These are phyloP conservation scores for Novymonas esmeraldas DNA, from an alignment of 208 protist genomes.

Conservation along the genomic window DNA sequence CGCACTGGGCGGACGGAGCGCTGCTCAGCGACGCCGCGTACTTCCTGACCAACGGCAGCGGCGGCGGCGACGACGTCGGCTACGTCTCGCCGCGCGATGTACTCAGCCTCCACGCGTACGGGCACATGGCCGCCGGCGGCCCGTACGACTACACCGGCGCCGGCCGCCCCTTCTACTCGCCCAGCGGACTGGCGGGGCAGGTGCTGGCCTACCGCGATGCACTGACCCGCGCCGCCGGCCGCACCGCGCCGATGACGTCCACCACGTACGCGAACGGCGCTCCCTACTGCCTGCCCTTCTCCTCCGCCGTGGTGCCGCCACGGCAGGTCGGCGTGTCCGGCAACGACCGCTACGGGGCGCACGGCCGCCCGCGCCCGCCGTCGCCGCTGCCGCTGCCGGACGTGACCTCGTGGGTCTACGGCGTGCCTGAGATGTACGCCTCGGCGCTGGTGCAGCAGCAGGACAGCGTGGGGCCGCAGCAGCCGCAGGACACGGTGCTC, in stretches of 20 bases:
- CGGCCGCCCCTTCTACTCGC: not conserved
- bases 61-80: not conserved
- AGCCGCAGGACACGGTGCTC: conserved; percentile 34
- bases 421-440: conserved; percentile 35
- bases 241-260: conserved; percentile 15
- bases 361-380: conserved; percentile 1
- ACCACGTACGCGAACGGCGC: conserved; percentile 28
- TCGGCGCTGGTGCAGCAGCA: conserved; percentile 20
- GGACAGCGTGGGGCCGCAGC: conserved; percentile 1
- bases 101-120: conserved; percentile 48
- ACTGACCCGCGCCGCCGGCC: conserved; percentile 31
- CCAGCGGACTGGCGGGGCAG: not conserved
- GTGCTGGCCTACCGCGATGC: conserved; percentile 53
- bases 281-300: conserved; percentile 33
- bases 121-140: conserved; percentile 13
- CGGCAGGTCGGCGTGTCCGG: not conserved
- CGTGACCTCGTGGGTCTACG: conserved; percentile 70
- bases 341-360: not conserved
- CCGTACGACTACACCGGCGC: conserved; percentile 28
- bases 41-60: not conserved
- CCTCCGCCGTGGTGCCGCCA: conserved; percentile 1
- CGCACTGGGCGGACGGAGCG: not conserved
- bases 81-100: conserved; percentile 60
- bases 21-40: not conserved
- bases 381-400: conserved; percentile 19